Evolutionary conservation across 2,329 filamentous ascomycete species (phyloP), one percentile per base, ranked within the genome.

Genomic region (Graphium sp.): DNA sequence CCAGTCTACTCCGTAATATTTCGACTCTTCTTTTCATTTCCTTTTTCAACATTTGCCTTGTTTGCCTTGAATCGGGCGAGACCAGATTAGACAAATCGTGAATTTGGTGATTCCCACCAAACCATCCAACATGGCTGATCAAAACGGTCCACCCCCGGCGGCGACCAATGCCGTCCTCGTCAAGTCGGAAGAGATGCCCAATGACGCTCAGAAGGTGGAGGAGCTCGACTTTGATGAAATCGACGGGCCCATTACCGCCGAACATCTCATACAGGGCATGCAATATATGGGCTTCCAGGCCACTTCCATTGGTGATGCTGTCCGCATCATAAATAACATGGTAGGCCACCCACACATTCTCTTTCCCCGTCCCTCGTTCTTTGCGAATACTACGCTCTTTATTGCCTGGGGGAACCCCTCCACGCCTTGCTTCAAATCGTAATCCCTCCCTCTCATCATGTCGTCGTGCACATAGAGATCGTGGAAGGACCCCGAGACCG

Each of bases 291-390:
- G 87, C 62, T 70, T 70, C 39, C 64, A 68, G 38, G 65, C 66
- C 10, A 64, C 64, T 18, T 76, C 82, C 13, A 75, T 94, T 40
- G 78, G 75, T 19, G 82, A 92, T 45, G 89, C 87, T 9, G 74
- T 89, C 36, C 67, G 79, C 34, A 92, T 95, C 45, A 84, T 98
- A 49, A 89, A 98, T 46, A 74, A 82, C 36, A 98, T 98, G 89
- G 84, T 92, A 59, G 46, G 56, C 42, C 35, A n/a, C 33, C 19
- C 26, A 32, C 34, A 29, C 28, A 5, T 8, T 5, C 24, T 14
- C 20, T 14, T 9, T 3, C 15, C n/a, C 9, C 9, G 13, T 24
- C 14, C n/a, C 6, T 24, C 13, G n/a, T 18, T 14, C 17, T 19
- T 14, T 12, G 12, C 8, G 21, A 8, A 18, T 12, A 16, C 10